Conservation (phyloP, 352 stramenopile genomes). For the Pilasporangium apinafurcum region DNA sequence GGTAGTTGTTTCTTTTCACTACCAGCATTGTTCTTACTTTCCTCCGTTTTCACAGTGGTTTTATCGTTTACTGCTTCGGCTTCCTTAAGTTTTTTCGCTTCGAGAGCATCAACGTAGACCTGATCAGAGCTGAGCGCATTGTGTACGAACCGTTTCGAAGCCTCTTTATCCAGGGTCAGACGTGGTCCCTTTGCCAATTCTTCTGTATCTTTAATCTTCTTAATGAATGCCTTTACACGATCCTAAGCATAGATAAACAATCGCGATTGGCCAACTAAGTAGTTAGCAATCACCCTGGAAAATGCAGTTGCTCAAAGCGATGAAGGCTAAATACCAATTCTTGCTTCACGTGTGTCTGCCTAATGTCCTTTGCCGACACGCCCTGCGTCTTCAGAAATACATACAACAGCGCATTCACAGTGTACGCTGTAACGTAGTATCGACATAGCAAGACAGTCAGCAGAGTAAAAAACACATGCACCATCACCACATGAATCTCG, state of each 20-base stretch:
- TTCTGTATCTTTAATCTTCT: conserved; percentile 88
- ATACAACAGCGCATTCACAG: conserved; percentile 82
- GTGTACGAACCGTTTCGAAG: conserved; percentile 79
- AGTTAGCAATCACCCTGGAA: background rate
- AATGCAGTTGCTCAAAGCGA: background rate
- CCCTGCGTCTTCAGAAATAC: conserved; percentile 86
- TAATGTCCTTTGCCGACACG: conserved; percentile 82
- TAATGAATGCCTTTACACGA: conserved; percentile 82
- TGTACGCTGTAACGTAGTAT: conserved; percentile 80
- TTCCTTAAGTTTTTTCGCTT: conserved; percentile 34
- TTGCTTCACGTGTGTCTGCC: conserved; percentile 87
- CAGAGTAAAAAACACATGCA: conserved; percentile 3
- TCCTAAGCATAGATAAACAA: conserved; percentile 31
- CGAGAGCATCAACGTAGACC: conserved; percentile 69
- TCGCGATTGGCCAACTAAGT: background rate
- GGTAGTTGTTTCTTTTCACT: conserved; percentile 50
- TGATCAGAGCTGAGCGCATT: conserved; percentile 81
- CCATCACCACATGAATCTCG: background rate
- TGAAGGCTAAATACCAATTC: conserved; percentile 41
- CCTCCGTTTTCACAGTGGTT: no score
- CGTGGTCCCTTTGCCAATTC: conserved; percentile 71
- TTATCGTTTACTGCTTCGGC: conserved; percentile 5
- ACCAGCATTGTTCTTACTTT: conserved; percentile 23
- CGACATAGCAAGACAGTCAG: background rate
- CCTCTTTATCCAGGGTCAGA: conserved; percentile 71